Evolutionary conservation across 108 stramenopile genomes (phyloP), one percentile per base, ranked within the genome.

Genomic region (Skeletonema potamos): DNA sequence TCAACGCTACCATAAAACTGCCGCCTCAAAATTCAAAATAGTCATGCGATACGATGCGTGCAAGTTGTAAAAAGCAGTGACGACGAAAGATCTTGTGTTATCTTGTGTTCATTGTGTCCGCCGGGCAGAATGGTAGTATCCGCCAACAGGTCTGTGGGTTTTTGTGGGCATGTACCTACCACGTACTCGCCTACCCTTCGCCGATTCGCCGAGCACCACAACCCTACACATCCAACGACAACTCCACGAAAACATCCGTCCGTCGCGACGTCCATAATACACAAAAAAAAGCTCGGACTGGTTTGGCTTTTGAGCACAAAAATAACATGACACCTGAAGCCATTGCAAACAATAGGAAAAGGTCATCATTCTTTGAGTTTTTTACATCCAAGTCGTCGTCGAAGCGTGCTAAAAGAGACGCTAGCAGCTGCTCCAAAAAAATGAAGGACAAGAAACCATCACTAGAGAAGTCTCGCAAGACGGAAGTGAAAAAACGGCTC

Each of bases 401-500:
- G 39, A 41, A 41, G n/a, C 39, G 39, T 41, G 39, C 15, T 15
- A 41, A n/a, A 41, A 15, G 15, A 41, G 39, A n/a, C n/a, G 4
- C 15, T 15, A 41, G 15, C 39, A 41, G 0, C 34, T 10, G 15
- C 13, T 2, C 39, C 15, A 3, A n/a, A 41, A 41, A 41, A 3
- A 41, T 41, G 39, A 70, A 79, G 41, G 32, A 59, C 17, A 30
- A 27, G 44, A 72, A 79, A 17, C 57, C 70, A 51, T 59, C 71
- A 20, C 27, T 79, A 62, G 78, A 79, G 36, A 79, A 79, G 62
- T 32, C 64, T 9, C 64, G 79, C 17, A 64, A 76, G 34, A 69
- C 65, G 46, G 73, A 84, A 43, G 48, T 81, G 36, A 82, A 79
- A 30, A 27, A 62, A 10, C 81, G 81, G 17, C 70, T 85, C 17